phyloP scores from a whole-genome alignment of 148 eudicot genomes.

The Amaranthus palmeri region DNA sequence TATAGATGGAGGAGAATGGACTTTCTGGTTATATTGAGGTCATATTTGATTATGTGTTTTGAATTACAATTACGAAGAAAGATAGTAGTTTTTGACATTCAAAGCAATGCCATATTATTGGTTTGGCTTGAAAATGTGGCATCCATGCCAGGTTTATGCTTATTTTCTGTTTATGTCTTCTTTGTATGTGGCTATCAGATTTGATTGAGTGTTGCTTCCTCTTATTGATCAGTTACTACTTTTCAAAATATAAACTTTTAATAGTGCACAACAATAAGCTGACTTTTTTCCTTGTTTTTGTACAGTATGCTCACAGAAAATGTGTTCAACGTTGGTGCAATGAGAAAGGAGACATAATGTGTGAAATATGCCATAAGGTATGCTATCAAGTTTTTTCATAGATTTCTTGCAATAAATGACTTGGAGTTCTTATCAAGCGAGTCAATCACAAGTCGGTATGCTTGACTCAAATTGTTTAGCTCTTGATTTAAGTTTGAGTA shows the following conservation, averaged over 20 bases:
- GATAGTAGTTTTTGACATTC: background rate
- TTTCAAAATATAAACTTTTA: background rate
- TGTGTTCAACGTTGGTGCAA: constrained; percentile 96
- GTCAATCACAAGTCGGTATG: too few species aligned
- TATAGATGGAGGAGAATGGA: background rate
- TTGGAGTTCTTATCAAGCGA: too few species aligned
- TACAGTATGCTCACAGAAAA: constrained; percentile 91
- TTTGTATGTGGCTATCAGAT: background rate
- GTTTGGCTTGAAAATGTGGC: background rate
- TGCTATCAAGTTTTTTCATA: background rate
- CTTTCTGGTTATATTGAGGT: background rate
- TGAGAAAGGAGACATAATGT: constrained; percentile 88
- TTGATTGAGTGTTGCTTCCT: background rate
- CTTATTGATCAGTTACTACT: background rate
- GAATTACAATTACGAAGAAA: background rate
- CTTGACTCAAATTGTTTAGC: too few species aligned
- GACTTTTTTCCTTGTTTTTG: background rate
- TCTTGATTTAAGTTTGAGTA: too few species aligned
- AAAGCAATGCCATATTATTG: background rate
- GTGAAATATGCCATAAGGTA: constrained; percentile 96
- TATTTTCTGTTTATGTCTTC: background rate
- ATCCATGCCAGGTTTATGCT: background rate
- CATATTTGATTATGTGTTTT: background rate
- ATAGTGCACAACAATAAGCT: background rate
- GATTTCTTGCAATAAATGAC: too few species aligned